Base-by-base conservation (phyloP, 257 asterid species). In the Solanum chilense region DNA sequence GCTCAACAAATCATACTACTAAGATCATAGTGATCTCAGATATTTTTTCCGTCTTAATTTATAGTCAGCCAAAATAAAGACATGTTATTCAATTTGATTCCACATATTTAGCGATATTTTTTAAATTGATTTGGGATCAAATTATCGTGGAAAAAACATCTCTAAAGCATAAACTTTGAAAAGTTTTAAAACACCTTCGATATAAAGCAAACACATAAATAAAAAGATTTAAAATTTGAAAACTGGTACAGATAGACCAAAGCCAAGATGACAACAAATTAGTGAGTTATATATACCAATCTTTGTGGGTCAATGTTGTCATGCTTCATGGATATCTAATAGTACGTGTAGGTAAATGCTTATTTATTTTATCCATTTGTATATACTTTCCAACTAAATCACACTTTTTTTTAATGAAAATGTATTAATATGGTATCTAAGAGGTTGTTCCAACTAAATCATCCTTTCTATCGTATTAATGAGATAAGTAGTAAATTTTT, bases 401-500 rank as follows among this genome's bases (percentile, higher is more conserved):
- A 39, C 6, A 35, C 14, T 35, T 71, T 35, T 71, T 73, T 35
- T 73, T 35, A 0, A 35, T 33, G 44, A 33, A 18, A 33, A 33
- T 35, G 8, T 73, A 70, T 70, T 31, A 31, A 15, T 70, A 16
- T 69, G 23, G 16, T 49, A 49, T 49, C 0, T 15, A 49, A 49
- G 23, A 5, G 23, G 23, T 15, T 9, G 23, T 49, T 15, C 0
- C n/a, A n/a, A n/a, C n/a, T n/a, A n/a, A n/a, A n/a, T 13, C 15
- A 1, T 1, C 5, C 0, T 4, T 33, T 33, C 0, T 15, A 49
- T 2, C 21, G 15, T 5, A 47, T 3, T 10, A 0, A 42, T 44
- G 1, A 44, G 0, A 11, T 44, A 12, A 44, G 14, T 47, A 5
- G 7, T 47, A 16, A 47, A 47, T 13, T 3, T 47, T 47, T 47